phyloP scores from a whole-genome alignment of 1,284 basidiomycete genomes.

The Retiboletus flavoniger region DNA sequence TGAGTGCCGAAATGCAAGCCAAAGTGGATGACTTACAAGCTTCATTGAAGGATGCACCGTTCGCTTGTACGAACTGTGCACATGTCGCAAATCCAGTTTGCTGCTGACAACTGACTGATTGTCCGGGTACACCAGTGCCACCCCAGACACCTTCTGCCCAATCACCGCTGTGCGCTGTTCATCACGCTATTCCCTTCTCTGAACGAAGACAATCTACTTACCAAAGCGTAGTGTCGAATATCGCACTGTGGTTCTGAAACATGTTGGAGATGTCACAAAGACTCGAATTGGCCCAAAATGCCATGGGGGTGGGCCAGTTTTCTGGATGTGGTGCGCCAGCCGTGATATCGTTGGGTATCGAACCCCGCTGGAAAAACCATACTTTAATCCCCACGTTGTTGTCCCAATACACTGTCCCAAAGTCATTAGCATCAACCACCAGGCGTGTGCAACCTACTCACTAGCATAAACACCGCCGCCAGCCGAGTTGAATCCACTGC shows the following conservation, averaged over 20 bases:
- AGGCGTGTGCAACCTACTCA: constrained; percentile 37
- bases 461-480: constrained; percentile 83
- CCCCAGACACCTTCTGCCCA: constrained; percentile 86
- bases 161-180: constrained; percentile 61
- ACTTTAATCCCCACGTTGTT: constrained; percentile 77
- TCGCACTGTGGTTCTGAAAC: constrained; percentile 73
- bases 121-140: constrained; percentile 68
- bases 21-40: constrained; percentile 63
- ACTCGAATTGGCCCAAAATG: constrained; percentile 69
- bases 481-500: constrained; percentile 64
- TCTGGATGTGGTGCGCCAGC: constrained; percentile 65
- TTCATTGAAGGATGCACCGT: constrained; percentile 68
- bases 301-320: constrained; percentile 74
- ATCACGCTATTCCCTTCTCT: constrained; percentile 4
- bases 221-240: constrained; percentile 84
- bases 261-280: constrained; percentile 71
- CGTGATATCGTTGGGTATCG: constrained; percentile 74
- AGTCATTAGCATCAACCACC: constrained; percentile 5
- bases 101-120: constrained; percentile 78
- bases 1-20: constrained; percentile 6
- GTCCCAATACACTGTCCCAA: constrained; percentile 27
- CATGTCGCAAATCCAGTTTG: constrained; percentile 80
- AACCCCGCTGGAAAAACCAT: constrained; percentile 75
- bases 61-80: constrained; percentile 68
- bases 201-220: constrained; percentile 36